Base-by-base conservation (phyloP, 2,329 filamentous ascomycete species). In the Ceratocystis variospora region DNA sequence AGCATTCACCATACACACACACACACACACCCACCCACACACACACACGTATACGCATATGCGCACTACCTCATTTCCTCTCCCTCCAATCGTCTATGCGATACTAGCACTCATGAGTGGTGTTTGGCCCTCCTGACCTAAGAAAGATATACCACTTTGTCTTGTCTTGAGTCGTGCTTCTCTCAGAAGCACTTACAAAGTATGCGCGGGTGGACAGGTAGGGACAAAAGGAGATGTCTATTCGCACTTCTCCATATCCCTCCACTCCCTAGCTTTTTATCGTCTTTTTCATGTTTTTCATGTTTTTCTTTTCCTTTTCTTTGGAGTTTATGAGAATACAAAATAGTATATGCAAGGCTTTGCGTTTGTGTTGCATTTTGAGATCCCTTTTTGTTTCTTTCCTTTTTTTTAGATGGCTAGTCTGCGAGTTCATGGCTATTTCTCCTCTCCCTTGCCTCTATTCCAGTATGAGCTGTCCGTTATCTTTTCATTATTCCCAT, bases 331-430 rank as follows among this genome's bases (percentile, higher is more conserved):
- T 25, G 55, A 19, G 55, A 15, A 12, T 33, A 2, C 55, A 37
- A 59, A 17, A 59, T 33, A 31, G 55, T 12, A 19, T 19, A 37
- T 59, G 55, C 55, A 59, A 59, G 55, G 55, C 55, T 59, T 59
- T 59, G 55, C 28, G n/a, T 31, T 25, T 33, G 28, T 37, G 28
- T 59, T n/a, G 55, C 55, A 33, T 59, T 59, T n/a, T 59, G 28
- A 37, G 55, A 59, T 59, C 55, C 55, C 55, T 59, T 33, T 37
- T 59, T 59, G 37, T 37, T 33, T 37, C 28, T 31, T 33, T 17
- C 28, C n/a, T 33, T 33, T 31, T 31, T 33, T 59, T 37, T 59
- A 41, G 10, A 41, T 41, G 37, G 37, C 37, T 41, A 41, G 37
- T 41, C 37, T 41, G 37, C 37, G 37, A 41, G 37, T 3, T 10